Percentiles rank a stretch among this genome's conserved stretches.
These are phyloP conservation scores for Claviceps lovelessii DNA, from an alignment of 2,329 filamentous ascomycete species.

Conservation along the genomic window DNA sequence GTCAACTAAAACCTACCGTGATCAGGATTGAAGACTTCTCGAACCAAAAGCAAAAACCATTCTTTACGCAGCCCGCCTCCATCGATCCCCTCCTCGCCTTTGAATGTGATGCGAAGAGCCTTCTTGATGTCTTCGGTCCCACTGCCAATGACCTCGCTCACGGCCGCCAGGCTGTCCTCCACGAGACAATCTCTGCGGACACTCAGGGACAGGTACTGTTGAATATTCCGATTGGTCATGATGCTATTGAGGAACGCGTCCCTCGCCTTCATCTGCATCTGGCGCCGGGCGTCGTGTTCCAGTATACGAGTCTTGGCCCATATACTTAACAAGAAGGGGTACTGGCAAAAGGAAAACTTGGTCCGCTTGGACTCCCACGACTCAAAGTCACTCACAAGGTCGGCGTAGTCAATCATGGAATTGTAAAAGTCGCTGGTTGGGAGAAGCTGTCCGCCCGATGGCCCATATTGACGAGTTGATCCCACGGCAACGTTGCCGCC, in stretches of 20 bases:
- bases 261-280: slow-evolving; percentile 78
- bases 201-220: slow-evolving; percentile 62
- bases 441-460: slow-evolving; percentile 48
- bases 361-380: slow-evolving; percentile 63
- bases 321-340: slow-evolving; percentile 81
- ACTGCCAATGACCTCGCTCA: slow-evolving; percentile 72
- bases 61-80: slow-evolving; percentile 82
- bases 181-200: slow-evolving; percentile 75
- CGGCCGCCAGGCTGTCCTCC: slow-evolving; percentile 71
- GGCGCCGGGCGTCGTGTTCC: slow-evolving; percentile 72
- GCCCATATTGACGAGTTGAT: slow-evolving; percentile 12
- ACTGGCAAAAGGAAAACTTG: slow-evolving; percentile 81
- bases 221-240: slow-evolving; percentile 56
- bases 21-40: slow-evolving; percentile 82
- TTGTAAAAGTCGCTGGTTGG: slow-evolving; percentile 81
- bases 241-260: slow-evolving; percentile 89
- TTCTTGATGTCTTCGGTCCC: slow-evolving; percentile 82
- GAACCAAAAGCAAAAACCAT: slow-evolving; percentile 79
- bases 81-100: slow-evolving; percentile 81
- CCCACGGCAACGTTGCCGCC: slow-evolving; percentile 8
- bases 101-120: slow-evolving; percentile 69
- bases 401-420: slow-evolving; percentile 71
- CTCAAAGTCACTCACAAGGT: slow-evolving; percentile 75
- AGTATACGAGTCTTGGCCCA: slow-evolving; percentile 85
- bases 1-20: slow-evolving; percentile 49